phyloP scores from a whole-genome alignment of 345 rosid genomes.

The Salix caprea region DNA sequence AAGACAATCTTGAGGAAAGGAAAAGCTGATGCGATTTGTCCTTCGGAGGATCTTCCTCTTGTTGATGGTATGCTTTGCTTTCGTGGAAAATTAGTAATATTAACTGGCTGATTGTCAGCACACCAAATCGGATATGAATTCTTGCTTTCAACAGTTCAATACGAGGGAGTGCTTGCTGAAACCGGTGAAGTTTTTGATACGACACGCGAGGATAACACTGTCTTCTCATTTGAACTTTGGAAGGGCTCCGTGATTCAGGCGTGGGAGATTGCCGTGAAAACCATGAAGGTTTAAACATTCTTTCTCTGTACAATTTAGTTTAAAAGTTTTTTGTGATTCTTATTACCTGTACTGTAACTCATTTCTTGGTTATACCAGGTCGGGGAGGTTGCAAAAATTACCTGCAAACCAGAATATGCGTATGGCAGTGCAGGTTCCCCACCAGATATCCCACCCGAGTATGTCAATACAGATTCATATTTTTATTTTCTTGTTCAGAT shows the following conservation, averaged over 20 bases:
- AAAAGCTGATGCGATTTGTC: constrained; percentile 55
- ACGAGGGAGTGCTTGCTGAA: constrained; percentile 78
- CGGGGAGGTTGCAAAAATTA: constrained; percentile 90
- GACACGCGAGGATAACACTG: constrained; percentile 76
- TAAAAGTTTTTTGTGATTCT: neutral
- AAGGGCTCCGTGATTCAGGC: constrained; percentile 76
- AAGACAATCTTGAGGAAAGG: constrained; percentile 60
- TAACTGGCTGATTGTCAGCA: neutral
- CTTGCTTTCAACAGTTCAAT: constrained; percentile 57
- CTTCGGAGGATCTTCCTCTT: constrained; percentile 74
- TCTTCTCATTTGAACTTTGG: constrained; percentile 86
- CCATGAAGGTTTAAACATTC: constrained; percentile 64
- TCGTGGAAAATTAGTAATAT: neutral
- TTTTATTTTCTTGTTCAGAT: neutral
- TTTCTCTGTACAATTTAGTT: neutral
- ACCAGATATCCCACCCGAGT: constrained; percentile 89
- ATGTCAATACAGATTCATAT: constrained; percentile 17
- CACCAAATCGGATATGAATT: neutral
- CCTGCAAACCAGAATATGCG: constrained; percentile 92
- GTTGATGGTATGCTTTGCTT: constrained; percentile 85
- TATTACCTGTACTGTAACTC: neutral
- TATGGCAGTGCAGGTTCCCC: constrained; percentile 87
- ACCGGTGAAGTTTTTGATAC: constrained; percentile 86
- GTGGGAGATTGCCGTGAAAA: constrained; percentile 80
- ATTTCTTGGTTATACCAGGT: constrained; percentile 42